A percentile compares a stretch with the other conserved stretches of the same genome.
Conservation (phyloP, 306 rosid species). For the barrel medic (Medicago truncatula) region DNA sequence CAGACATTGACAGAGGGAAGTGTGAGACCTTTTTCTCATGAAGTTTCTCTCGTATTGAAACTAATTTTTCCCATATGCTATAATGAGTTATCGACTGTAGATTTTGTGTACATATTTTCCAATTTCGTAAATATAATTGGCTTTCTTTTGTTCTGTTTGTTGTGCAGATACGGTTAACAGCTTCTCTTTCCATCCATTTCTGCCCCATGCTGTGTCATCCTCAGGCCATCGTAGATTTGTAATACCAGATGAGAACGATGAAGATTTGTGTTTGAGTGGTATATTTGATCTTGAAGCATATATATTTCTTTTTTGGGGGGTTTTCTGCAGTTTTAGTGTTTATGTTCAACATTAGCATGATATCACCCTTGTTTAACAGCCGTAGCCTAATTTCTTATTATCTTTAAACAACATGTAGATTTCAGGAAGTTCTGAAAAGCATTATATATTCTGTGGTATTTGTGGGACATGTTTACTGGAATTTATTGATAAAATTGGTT, state of each 20-base stretch:
- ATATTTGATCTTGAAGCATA: constrained; percentile 42
- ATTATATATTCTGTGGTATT: neutral
- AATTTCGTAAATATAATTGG: constrained; percentile 22
- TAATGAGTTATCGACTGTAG: neutral
- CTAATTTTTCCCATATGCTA: constrained; percentile 1
- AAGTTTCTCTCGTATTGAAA: constrained; percentile 11
- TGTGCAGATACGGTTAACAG: constrained; percentile 84
- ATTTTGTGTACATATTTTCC: constrained; percentile 17
- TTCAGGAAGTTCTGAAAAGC: constrained; percentile 15
- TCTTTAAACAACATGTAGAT: neutral
- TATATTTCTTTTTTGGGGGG: constrained; percentile 14
- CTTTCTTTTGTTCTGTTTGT: constrained; percentile 33
- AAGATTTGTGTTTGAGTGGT: constrained; percentile 71
- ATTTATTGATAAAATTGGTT: constrained; percentile 19
- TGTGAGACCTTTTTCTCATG: neutral
- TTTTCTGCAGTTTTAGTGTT: neutral
- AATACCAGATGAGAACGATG: constrained; percentile 65
- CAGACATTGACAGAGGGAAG: constrained; percentile 17
- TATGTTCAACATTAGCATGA: constrained; percentile 25
- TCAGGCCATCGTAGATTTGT: constrained; percentile 92
- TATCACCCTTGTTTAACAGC: constrained; percentile 21
- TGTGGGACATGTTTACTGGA: constrained; percentile 3
- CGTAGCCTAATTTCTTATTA: neutral
- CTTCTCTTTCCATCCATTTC: constrained; percentile 90
- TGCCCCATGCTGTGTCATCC: constrained; percentile 80